Conservation (phyloP, 768 basidiomycete genomes). For the Calocybe gangraenosa region DNA sequence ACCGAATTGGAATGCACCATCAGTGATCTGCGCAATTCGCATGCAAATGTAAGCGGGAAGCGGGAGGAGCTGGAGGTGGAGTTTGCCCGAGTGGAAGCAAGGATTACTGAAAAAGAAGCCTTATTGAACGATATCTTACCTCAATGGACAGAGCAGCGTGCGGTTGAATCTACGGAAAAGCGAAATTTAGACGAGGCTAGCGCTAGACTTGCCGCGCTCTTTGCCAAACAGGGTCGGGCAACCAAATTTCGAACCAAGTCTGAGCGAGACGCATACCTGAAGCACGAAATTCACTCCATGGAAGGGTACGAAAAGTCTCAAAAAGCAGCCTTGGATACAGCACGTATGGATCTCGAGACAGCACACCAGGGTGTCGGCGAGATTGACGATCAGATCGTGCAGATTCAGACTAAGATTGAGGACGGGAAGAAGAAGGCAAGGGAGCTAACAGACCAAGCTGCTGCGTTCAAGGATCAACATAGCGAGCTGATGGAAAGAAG, state of each 20-base stretch:
- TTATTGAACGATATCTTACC: slow-evolving; percentile 64
- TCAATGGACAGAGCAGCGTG: slow-evolving; percentile 60
- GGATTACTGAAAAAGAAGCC: slow-evolving; percentile 59
- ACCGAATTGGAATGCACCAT: slow-evolving; percentile 87
- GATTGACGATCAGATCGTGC: slow-evolving; percentile 55
- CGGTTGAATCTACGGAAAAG: slow-evolving; percentile 49
- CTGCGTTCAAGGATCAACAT: slow-evolving; percentile 60
- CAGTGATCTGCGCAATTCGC: slow-evolving; percentile 67
- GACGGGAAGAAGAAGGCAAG: slow-evolving; percentile 56
- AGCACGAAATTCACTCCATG: slow-evolving; percentile 73
- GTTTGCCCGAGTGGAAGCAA: slow-evolving; percentile 51
- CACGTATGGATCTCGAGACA: slow-evolving; percentile 45
- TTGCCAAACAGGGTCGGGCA: slow-evolving; percentile 87
- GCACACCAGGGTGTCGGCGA: slow-evolving; percentile 46
- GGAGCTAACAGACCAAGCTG: slow-evolving; percentile 59
- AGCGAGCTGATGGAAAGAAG: slow-evolving; percentile 70
- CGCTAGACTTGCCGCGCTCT: slow-evolving; percentile 68
- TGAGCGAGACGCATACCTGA: slow-evolving; percentile 81
- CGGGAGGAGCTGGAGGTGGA: slow-evolving; percentile 64
- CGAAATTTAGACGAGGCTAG: slow-evolving; percentile 71
- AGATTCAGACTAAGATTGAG: slow-evolving; percentile 55
- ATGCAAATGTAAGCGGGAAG: slow-evolving; percentile 59
- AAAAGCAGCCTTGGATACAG: slow-evolving; percentile 46
- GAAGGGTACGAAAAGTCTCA: slow-evolving; percentile 58
- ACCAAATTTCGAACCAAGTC: slow-evolving; percentile 78